A percentile compares a stretch with the other conserved stretches of the same genome.
Evolutionary conservation across 345 rosid genomes (phyloP).

Genomic region (Sonneratia caseolaris): DNA sequence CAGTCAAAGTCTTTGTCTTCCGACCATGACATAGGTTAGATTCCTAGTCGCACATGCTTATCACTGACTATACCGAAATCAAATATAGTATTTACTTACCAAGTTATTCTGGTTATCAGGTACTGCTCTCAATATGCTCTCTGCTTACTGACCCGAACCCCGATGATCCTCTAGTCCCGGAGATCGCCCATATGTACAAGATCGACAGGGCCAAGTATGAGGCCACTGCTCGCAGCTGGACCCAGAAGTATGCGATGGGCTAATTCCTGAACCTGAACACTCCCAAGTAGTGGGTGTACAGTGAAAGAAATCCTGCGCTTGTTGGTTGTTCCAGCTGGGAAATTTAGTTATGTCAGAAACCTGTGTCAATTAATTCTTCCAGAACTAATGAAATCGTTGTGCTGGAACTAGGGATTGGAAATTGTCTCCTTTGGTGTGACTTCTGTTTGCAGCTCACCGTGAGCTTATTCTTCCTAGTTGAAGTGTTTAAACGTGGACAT

Average conservation of each 20-base stretch:
- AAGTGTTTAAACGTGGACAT: no score
- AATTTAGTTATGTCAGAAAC: not conserved
- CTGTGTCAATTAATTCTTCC: slow-evolving; percentile 1
- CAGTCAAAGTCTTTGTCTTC: no score
- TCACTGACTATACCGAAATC: not conserved
- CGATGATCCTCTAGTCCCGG: slow-evolving; percentile 91
- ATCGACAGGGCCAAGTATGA: slow-evolving; percentile 85
- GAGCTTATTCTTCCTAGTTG: no score
- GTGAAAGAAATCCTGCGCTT: not conserved
- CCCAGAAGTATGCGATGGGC: slow-evolving; percentile 99
- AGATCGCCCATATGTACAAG: slow-evolving; percentile 97
- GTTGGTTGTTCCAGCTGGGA: not conserved
- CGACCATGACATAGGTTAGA: no score
- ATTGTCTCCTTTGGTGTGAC: not conserved
- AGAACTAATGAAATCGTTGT: not conserved
- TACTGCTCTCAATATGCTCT: slow-evolving; percentile 85
- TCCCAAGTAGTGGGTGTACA: not conserved
- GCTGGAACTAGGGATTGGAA: not conserved
- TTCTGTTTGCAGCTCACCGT: no score
- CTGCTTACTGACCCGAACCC: slow-evolving; percentile 94
- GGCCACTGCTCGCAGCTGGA: slow-evolving; percentile 97
- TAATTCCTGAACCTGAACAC: slow-evolving; percentile 11
- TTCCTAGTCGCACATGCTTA: no score
- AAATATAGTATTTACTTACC: not conserved
- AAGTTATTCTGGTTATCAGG: slow-evolving; percentile 24